These are phyloP conservation scores for Parathielavia appendiculata DNA, from an alignment of 495 filamentous ascomycete genomes.

Conservation along the genomic window DNA sequence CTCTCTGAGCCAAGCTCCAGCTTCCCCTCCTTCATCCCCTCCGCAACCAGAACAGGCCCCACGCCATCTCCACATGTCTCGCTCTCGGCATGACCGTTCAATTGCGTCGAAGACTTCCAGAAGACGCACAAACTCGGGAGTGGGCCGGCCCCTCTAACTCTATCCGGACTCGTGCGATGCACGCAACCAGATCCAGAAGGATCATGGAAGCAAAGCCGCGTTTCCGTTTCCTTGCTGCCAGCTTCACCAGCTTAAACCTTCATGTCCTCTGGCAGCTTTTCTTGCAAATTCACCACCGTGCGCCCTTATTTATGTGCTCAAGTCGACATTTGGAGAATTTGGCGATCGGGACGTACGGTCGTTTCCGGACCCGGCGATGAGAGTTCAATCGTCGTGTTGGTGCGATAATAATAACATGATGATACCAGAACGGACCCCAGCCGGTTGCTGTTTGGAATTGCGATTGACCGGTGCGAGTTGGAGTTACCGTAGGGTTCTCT, in stretches of 20 bases:
- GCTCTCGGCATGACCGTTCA: slow-evolving; percentile 26
- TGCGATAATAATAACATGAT: too few relatives aligned
- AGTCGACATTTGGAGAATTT: too few relatives aligned
- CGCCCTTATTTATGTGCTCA: too few relatives aligned
- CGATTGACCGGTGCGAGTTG: too few relatives aligned
- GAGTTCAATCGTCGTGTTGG: too few relatives aligned
- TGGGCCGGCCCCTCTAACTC: slow-evolving; percentile 14
- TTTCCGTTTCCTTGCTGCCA: slow-evolving; percentile 20
- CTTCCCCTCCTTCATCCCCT: slow-evolving; percentile 20
- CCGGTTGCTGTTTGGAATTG: too few relatives aligned
- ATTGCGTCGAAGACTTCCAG: slow-evolving; percentile 36
- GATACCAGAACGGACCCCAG: too few relatives aligned
- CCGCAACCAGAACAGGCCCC: slow-evolving; percentile 17
- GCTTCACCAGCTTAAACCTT: slow-evolving; percentile 19
- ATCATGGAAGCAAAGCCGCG: slow-evolving; percentile 2
- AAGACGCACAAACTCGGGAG: slow-evolving; percentile 29
- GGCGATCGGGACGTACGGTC: too few relatives aligned
- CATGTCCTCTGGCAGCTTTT: slow-evolving; percentile 23
- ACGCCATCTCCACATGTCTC: slow-evolving; percentile 23
- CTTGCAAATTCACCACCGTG: slow-evolving; percentile 30
- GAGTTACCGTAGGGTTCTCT: too few relatives aligned
- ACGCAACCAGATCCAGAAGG: slow-evolving; percentile 1
- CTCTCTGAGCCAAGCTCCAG: neutral
- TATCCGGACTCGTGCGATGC: neutral
- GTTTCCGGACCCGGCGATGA: too few relatives aligned